Evolutionary conservation across 768 basidiomycete species (phyloP).

Genomic region (Mycena metata): DNA sequence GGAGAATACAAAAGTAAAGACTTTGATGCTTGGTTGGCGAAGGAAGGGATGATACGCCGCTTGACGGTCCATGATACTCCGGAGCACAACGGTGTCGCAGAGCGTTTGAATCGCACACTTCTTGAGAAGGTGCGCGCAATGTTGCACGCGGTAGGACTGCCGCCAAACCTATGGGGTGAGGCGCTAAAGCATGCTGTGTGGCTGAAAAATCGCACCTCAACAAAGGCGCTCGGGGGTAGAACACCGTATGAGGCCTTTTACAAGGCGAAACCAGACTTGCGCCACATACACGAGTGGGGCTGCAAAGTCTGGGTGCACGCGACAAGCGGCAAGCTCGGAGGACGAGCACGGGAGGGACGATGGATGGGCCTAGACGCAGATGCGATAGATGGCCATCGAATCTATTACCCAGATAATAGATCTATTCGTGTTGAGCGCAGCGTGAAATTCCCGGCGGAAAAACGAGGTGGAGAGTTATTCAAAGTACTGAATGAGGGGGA

Average conservation of each 20-base stretch:
- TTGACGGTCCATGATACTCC: no score
- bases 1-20: slow-evolving; percentile 44
- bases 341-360: slow-evolving; percentile 15
- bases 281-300: no score
- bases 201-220: no score
- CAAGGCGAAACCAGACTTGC: no score
- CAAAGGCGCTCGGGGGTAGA: no score
- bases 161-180: slow-evolving; percentile 55
- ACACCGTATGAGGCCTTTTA: no score
- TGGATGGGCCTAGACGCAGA: slow-evolving; percentile 41
- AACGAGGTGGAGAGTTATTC: slow-evolving; percentile 1
- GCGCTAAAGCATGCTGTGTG: slow-evolving; percentile 48
- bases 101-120: no score
- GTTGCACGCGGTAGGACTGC: slow-evolving; percentile 49
- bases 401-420: no score
- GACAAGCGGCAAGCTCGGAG: slow-evolving; percentile 41
- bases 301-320: slow-evolving; percentile 55
- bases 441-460: slow-evolving; percentile 37
- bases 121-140: no score
- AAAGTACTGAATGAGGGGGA: no score
- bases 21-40: slow-evolving; percentile 38
- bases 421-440: no score
- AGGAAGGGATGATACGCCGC: slow-evolving; percentile 35
- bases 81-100: no score
- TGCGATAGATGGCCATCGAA: slow-evolving; percentile 38